phyloP scores from a whole-genome alignment of 2,329 filamentous ascomycete species.

The Penicillium thymicola region DNA sequence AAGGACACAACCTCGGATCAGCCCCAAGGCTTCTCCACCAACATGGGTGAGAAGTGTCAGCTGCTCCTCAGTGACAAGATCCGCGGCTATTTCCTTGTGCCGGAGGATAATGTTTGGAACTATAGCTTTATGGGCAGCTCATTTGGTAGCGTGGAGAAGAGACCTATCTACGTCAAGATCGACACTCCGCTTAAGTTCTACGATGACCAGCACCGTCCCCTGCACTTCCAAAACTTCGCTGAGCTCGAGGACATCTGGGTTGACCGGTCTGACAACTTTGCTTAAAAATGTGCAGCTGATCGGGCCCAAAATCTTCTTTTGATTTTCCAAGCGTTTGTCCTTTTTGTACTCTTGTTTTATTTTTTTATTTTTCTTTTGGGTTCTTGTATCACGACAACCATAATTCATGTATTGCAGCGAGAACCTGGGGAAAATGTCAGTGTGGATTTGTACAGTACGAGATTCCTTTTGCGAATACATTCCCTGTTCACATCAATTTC shows the following conservation, averaged over 20 bases:
- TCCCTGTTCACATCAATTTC: not conserved
- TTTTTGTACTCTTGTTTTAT: conserved; percentile 12
- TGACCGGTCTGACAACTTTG: conserved; percentile 89
- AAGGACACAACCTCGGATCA: conserved; percentile 89
- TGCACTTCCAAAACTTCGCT: conserved; percentile 97
- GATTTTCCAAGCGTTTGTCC: conserved; percentile 11
- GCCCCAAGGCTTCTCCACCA: conserved; percentile 86
- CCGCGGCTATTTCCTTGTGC: conserved; percentile 92
- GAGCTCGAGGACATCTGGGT: conserved; percentile 97
- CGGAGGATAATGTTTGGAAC: conserved; percentile 88
- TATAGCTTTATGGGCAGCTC: conserved; percentile 96
- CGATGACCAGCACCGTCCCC: conserved; percentile 81
- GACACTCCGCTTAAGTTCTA: conserved; percentile 91
- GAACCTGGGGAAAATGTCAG: conserved; percentile 5
- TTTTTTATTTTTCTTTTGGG: conserved; percentile 12
- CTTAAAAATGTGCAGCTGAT: conserved; percentile 50
- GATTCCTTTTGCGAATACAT: conserved; percentile 7
- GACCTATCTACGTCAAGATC: conserved; percentile 83
- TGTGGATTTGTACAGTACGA: conserved; percentile 6
- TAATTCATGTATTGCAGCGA: conserved; percentile 24
- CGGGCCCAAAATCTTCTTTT: conserved; percentile 17
- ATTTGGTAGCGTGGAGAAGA: conserved; percentile 87
- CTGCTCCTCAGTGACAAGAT: conserved; percentile 89
- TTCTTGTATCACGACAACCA: conserved; percentile 21
- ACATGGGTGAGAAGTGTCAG: conserved; percentile 94